phyloP scores from a whole-genome alignment of 2,329 filamentous ascomycete species.

The Scleromitrula shiraiana region DNA sequence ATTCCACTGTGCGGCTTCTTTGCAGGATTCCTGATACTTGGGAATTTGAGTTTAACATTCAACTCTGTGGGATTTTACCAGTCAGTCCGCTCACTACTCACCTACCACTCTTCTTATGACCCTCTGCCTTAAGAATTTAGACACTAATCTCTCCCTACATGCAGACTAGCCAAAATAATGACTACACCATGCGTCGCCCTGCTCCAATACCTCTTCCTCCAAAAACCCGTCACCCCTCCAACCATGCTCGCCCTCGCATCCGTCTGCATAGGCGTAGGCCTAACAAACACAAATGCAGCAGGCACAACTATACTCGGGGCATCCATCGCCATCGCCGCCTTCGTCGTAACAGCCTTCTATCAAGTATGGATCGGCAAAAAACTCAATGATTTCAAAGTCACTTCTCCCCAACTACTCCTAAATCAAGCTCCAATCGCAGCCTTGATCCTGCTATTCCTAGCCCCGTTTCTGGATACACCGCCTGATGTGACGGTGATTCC shows the following conservation, averaged over 20 bases:
- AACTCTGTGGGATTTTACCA: slow-evolving; percentile 41
- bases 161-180: slow-evolving; percentile 38
- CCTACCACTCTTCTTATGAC: neutral
- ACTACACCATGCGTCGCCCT: slow-evolving; percentile 39
- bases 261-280: slow-evolving; percentile 36
- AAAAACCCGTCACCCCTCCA: slow-evolving; percentile 34
- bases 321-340: slow-evolving; percentile 36
- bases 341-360: slow-evolving; percentile 38
- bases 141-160: neutral
- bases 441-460: slow-evolving; percentile 35
- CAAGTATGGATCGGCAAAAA: slow-evolving; percentile 43
- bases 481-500: slow-evolving; percentile 28
- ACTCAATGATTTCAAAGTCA: slow-evolving; percentile 37
- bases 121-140: neutral
- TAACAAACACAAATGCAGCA: slow-evolving; percentile 35
- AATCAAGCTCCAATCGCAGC: slow-evolving; percentile 40
- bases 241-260: slow-evolving; percentile 35
- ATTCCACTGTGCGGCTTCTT: slow-evolving; percentile 39
- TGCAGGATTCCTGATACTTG: slow-evolving; percentile 38
- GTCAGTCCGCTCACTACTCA: slow-evolving; percentile 17
- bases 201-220: slow-evolving; percentile 37
- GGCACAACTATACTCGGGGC: slow-evolving; percentile 34
- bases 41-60: slow-evolving; percentile 38
- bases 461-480: slow-evolving; percentile 35
- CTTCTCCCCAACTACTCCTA: slow-evolving; percentile 36